Evolutionary conservation across 179 eudicot species (phyloP).

Genomic region (Camellia oleifera): DNA sequence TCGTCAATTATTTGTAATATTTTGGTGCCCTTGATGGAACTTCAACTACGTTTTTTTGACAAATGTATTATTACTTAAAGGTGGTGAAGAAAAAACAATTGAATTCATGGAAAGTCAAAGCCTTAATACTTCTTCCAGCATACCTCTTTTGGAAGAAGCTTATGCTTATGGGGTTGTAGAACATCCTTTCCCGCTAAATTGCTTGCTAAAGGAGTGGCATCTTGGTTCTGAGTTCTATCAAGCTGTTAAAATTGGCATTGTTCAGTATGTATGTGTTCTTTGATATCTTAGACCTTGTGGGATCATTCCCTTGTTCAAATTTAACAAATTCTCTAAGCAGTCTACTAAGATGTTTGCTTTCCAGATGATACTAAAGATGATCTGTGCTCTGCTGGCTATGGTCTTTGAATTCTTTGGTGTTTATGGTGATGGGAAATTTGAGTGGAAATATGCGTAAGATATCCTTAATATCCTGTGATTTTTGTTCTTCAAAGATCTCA

Average conservation of each 20-base stretch:
- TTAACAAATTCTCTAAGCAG: neutral
- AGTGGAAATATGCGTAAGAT: slow-evolving; percentile 93
- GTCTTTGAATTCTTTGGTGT: slow-evolving; percentile 68
- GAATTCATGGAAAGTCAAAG: slow-evolving; percentile 81
- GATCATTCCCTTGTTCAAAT: neutral
- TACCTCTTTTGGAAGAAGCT: slow-evolving; percentile 89
- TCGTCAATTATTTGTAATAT: no score
- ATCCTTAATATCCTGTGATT: slow-evolving; percentile 12
- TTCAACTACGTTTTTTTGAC: neutral
- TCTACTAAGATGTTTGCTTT: slow-evolving; percentile 23
- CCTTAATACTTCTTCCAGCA: slow-evolving; percentile 47
- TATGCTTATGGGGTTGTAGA: slow-evolving; percentile 84
- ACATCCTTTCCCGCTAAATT: slow-evolving; percentile 91
- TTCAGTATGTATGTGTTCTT: slow-evolving; percentile 78
- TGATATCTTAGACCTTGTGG: neutral
- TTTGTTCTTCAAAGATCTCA: neutral
- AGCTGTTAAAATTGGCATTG: slow-evolving; percentile 93
- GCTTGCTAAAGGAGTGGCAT: slow-evolving; percentile 73
- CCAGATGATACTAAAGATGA: slow-evolving; percentile 93
- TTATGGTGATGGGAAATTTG: slow-evolving; percentile 90
- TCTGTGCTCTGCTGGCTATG: slow-evolving; percentile 85
- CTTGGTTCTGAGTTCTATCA: slow-evolving; percentile 94
- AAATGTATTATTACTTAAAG: slow-evolving; percentile 35
- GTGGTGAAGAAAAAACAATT: slow-evolving; percentile 90
- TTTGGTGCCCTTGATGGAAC: neutral